Conservation (phyloP, 1,284 basidiomycete species). For the Sparassis latifolia region DNA sequence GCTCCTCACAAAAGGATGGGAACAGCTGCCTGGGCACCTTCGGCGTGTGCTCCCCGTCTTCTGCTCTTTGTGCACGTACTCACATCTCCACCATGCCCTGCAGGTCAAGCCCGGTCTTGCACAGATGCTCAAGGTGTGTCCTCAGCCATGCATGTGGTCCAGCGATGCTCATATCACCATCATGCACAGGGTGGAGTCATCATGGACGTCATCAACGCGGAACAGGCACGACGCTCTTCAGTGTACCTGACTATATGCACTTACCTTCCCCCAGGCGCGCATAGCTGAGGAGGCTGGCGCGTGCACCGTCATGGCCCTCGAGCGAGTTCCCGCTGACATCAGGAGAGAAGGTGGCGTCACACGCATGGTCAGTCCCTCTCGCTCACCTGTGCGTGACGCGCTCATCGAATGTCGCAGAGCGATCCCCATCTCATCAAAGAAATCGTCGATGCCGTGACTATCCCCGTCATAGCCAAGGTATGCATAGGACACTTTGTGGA, state of each 20-base stretch:
- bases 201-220: conserved; percentile 85
- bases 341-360: conserved; percentile 87
- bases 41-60: conserved; percentile 44
- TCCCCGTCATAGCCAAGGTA: conserved; percentile 90
- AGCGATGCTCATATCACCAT: conserved; percentile 9
- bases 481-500: conserved; percentile 98
- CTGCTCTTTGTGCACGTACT: not conserved
- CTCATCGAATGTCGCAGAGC: conserved; percentile 44
- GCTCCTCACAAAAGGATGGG: conserved; percentile 47
- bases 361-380: conserved; percentile 65
- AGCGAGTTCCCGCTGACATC: conserved; percentile 96
- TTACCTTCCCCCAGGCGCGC: conserved; percentile 55
- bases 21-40: conserved; percentile 76
- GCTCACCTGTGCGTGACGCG: not conserved
- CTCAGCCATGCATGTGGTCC: conserved; percentile 2
- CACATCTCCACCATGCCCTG: conserved; percentile 5
- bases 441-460: conserved; percentile 88
- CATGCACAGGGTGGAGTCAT: conserved; percentile 73
- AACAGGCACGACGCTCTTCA: conserved; percentile 50
- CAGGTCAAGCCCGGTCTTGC: conserved; percentile 92
- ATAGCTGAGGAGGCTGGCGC: conserved; percentile 98
- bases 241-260: not conserved
- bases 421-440: conserved; percentile 97
- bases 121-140: conserved; percentile 85
- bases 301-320: conserved; percentile 96